These are phyloP conservation scores for Pyrenophora graminea DNA, from an alignment of 2,329 filamentous ascomycete species.

Conservation along the genomic window DNA sequence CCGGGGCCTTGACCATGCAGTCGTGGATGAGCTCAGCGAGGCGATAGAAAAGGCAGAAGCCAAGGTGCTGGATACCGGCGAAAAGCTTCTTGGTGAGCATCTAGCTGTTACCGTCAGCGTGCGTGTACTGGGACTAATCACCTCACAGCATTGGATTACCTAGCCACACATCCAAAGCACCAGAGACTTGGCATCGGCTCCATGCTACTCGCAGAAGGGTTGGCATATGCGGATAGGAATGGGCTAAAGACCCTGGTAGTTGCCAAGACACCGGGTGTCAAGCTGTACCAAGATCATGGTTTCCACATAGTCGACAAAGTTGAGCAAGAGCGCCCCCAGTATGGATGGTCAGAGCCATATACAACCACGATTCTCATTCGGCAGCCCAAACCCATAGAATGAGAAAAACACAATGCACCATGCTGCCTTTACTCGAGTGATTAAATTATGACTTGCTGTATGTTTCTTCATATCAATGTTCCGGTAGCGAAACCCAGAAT, in stretches of 20 bases:
- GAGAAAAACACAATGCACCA: background rate
- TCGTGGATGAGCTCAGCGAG: background rate
- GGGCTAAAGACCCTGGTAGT: background rate
- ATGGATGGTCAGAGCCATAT: background rate
- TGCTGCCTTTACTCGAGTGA: background rate
- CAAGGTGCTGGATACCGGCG: background rate
- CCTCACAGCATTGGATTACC: background rate
- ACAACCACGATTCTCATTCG: background rate
- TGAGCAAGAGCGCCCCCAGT: background rate
- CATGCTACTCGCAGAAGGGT: background rate
- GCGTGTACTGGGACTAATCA: background rate
- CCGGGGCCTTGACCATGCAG: background rate
- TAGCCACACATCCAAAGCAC: background rate
- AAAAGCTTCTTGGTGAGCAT: background rate
- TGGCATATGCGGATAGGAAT: background rate
- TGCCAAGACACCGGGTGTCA: background rate
- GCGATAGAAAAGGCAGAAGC: background rate
- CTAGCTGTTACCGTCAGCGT: background rate
- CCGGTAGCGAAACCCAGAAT: background rate
- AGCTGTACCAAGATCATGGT: background rate
- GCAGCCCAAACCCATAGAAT: background rate
- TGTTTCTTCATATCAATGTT: background rate
- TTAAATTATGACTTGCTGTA: background rate
- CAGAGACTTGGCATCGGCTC: background rate
- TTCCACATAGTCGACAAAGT: background rate